phyloP scores from a whole-genome alignment of 495 filamentous ascomycete genomes.

The Podospora bellae-mahoneyi region DNA sequence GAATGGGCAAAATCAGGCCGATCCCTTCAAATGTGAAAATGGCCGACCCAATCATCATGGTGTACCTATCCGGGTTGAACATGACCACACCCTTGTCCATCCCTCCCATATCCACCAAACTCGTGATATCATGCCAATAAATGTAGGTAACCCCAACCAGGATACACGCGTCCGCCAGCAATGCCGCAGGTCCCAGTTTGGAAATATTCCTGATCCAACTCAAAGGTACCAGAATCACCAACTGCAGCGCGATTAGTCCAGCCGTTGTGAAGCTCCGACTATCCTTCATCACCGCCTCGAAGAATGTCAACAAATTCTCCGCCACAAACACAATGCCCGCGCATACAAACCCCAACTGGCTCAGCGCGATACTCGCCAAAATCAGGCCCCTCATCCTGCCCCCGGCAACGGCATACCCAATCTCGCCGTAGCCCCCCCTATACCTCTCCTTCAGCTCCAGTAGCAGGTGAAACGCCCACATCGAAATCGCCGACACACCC shows the following conservation, averaged over 20 bases:
- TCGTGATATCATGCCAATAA: conserved; percentile 57
- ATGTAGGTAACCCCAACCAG: conserved; percentile 62
- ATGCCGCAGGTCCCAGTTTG: conserved; percentile 57
- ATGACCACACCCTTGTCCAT: conserved; percentile 50
- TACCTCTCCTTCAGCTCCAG: conserved; percentile 51
- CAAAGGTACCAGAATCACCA: conserved; percentile 55
- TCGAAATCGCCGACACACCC: conserved; percentile 52
- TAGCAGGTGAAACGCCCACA: conserved; percentile 62
- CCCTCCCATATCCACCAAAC: conserved; percentile 41
- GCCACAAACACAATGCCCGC: conserved; percentile 64
- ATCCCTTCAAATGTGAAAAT: conserved; percentile 71
- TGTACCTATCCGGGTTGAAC: conserved; percentile 61
- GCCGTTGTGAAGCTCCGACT: conserved; percentile 41
- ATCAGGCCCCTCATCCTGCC: conserved; percentile 50
- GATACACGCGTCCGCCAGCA: conserved; percentile 62
- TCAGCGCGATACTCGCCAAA: conserved; percentile 58
- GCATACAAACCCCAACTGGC: conserved; percentile 65
- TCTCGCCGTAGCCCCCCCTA: conserved; percentile 60
- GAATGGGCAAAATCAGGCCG: conserved; percentile 62
- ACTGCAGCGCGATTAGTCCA: conserved; percentile 53
- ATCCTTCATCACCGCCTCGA: conserved; percentile 48
- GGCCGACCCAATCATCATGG: conserved; percentile 58
- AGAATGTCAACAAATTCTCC: conserved; percentile 57
- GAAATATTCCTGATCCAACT: conserved; percentile 62
- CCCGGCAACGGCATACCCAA: conserved; percentile 55